A percentile compares a stretch with the other conserved stretches of the same genome.
Evolutionary conservation across 2,329 filamentous ascomycete genomes (phyloP).

Genomic region (Arthrobotrys musiformis): DNA sequence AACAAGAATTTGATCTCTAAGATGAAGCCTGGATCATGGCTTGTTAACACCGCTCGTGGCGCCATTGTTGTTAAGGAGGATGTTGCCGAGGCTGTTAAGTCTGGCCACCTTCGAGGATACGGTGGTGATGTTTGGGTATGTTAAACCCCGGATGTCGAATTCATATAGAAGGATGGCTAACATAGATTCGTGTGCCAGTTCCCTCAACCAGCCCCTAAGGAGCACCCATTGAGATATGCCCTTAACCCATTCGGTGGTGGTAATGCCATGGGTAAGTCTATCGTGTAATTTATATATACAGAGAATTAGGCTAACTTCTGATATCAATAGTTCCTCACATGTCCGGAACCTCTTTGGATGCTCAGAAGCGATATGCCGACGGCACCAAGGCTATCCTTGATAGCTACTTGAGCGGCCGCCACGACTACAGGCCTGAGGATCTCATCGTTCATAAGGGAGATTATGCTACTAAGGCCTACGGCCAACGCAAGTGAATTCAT

Average conservation of each 20-base stretch:
- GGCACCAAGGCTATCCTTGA: slow-evolving; percentile 90
- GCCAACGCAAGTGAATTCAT: slow-evolving; percentile 70
- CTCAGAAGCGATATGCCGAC: slow-evolving; percentile 88
- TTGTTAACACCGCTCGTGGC: slow-evolving; percentile 97
- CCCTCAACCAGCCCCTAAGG: slow-evolving; percentile 93
- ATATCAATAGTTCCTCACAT: slow-evolving; percentile 80
- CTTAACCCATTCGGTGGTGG: slow-evolving; percentile 96
- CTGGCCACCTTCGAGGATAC: slow-evolving; percentile 89
- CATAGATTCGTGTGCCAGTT: slow-evolving; percentile 68
- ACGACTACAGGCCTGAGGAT: slow-evolving; percentile 90
- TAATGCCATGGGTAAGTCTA: slow-evolving; percentile 79
- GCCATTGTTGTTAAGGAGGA: slow-evolving; percentile 99
- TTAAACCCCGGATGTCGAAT: neutral
- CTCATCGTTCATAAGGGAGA: slow-evolving; percentile 89
- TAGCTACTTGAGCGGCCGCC: slow-evolving; percentile 85
- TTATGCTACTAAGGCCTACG: slow-evolving; percentile 95
- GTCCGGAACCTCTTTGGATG: slow-evolving; percentile 98
- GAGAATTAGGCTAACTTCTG: neutral
- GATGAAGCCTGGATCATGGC: slow-evolving; percentile 98
- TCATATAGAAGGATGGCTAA: neutral
- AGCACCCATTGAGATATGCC: slow-evolving; percentile 91
- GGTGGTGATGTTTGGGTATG: slow-evolving; percentile 63
- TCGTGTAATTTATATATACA: neutral
- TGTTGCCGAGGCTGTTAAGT: slow-evolving; percentile 90
- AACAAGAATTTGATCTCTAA: slow-evolving; percentile 98